Evolutionary conservation across 2,329 filamentous ascomycete genomes (phyloP).

Genomic region (Diaporthe sp.): DNA sequence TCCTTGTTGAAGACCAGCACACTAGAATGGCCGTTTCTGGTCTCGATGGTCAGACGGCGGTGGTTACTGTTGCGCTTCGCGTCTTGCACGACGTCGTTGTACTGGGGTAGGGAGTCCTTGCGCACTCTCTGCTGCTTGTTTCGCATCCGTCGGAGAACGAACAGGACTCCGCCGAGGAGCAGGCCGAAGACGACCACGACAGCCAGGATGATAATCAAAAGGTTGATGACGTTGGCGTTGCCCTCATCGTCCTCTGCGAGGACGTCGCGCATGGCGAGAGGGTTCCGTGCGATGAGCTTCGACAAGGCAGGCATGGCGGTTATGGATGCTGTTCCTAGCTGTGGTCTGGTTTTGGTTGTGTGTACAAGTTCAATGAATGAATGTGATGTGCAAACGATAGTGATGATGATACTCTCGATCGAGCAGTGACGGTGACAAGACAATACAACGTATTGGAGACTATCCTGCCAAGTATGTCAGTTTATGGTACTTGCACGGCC

Average conservation of each 20-base stretch:
- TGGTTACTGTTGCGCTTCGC: slow-evolving; percentile 66
- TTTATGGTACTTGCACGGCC: neutral
- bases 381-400: slow-evolving; percentile 26
- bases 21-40: slow-evolving; percentile 72
- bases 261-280: slow-evolving; percentile 62
- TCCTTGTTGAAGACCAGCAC: slow-evolving; percentile 86
- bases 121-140: slow-evolving; percentile 59
- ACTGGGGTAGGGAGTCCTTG: slow-evolving; percentile 71
- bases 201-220: slow-evolving; percentile 84
- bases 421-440: slow-evolving; percentile 27
- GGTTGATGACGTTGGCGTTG: slow-evolving; percentile 68
- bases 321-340: slow-evolving; percentile 40
- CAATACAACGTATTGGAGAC: slow-evolving; percentile 18
- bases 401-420: slow-evolving; percentile 30
- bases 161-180: slow-evolving; percentile 75
- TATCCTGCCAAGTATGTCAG: slow-evolving; percentile 38
- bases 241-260: slow-evolving; percentile 41
- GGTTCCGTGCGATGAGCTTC: slow-evolving; percentile 55
- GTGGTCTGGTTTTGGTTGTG: slow-evolving; percentile 24
- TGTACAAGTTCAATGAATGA: slow-evolving; percentile 34
- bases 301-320: slow-evolving; percentile 56
- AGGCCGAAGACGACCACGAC: slow-evolving; percentile 79
- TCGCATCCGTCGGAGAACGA: slow-evolving; percentile 78
- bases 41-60: slow-evolving; percentile 71
- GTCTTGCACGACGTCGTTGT: slow-evolving; percentile 68